Evolutionary conservation across 352 stramenopile species (phyloP), one percentile per base, ranked within the genome.

Genomic region (Globisporangium mamillatum): DNA sequence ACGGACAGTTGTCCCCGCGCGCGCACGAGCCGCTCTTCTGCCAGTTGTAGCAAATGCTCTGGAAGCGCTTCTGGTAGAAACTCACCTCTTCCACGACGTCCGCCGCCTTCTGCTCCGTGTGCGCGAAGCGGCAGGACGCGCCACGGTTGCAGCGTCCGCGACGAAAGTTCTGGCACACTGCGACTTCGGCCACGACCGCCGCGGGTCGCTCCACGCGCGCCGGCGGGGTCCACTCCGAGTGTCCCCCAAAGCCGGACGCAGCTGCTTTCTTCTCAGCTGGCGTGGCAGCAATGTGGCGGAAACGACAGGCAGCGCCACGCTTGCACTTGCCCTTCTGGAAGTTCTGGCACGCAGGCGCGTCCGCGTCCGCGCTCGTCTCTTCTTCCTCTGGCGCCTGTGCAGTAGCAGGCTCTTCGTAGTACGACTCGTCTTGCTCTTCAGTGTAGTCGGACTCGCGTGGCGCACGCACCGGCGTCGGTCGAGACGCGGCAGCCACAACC

Each of bases 261-360:
- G 27, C 44, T 77, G 22, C 75, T 58, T 34, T 53, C 29, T 29
- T 74, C 63, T 9, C 52, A 38, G 57, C 57, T 63, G 8, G 34
- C 2, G 73, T 56, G 16, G 62, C 70, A n/a, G 68, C 54, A 25
- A 86, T 64, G 70, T 92, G 84, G 44, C 78, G 76, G 71, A 89
- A 92, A 16, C 82, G 82, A 74, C 84, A 92, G 2, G 77, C 70
- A 2, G 62, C 52, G 12, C 84, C 84, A 60, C 84, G 84, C 66
- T 91, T 91, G 67, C 83, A 91, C 57, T 88, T 88, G 50, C 80
- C 77, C 64, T 89, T 89, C 44, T 85, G 80, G 68, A 78, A 91
- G 57, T 88, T 89, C 48, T 88, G 78, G 27, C 83, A 91, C 58
- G 85, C 71, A 0, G 83, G 83, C 5, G 81, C 76, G 57, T 73